These are phyloP conservation scores for Aspergillus ibericus DNA, from an alignment of 2,329 filamentous ascomycete species.

Conservation along the genomic window DNA sequence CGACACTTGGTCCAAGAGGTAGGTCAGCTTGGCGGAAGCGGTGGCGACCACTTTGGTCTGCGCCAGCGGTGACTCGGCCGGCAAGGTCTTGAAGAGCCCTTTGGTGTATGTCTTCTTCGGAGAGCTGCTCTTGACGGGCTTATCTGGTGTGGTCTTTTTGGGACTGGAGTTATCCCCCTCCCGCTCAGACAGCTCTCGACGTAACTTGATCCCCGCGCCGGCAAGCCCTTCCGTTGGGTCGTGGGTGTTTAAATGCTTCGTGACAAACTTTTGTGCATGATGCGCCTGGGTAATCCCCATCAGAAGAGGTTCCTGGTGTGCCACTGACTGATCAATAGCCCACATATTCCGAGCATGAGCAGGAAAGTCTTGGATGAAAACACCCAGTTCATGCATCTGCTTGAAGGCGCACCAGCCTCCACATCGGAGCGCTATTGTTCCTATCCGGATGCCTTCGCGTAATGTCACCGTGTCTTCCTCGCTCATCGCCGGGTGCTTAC, in stretches of 20 bases:
- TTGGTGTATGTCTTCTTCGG: slow-evolving; percentile 34
- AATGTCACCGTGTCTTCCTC: slow-evolving; percentile 63
- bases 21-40: slow-evolving; percentile 81
- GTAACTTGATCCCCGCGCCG: slow-evolving; percentile 42
- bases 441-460: slow-evolving; percentile 64
- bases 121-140: slow-evolving; percentile 25
- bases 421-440: slow-evolving; percentile 61
- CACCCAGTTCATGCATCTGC: slow-evolving; percentile 71
- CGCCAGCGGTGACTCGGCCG: slow-evolving; percentile 54
- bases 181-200: slow-evolving; percentile 28
- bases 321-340: slow-evolving; percentile 59
- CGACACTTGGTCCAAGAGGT: slow-evolving; percentile 72
- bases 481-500: slow-evolving; percentile 58
- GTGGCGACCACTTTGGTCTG: slow-evolving; percentile 71
- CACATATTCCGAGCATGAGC: slow-evolving; percentile 61
- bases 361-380: slow-evolving; percentile 70
- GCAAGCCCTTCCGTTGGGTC: slow-evolving; percentile 44
- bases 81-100: slow-evolving; percentile 28
- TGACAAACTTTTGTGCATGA: slow-evolving; percentile 57
- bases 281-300: slow-evolving; percentile 59
- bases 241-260: slow-evolving; percentile 31
- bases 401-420: slow-evolving; percentile 67
- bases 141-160: slow-evolving; percentile 22
- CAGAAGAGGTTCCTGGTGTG: slow-evolving; percentile 49
- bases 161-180: slow-evolving; percentile 19